A percentile compares a stretch with the other conserved stretches of the same genome.
Conservation (phyloP, 2,329 filamentous ascomycete genomes). For the Stachybotrys elegans region DNA sequence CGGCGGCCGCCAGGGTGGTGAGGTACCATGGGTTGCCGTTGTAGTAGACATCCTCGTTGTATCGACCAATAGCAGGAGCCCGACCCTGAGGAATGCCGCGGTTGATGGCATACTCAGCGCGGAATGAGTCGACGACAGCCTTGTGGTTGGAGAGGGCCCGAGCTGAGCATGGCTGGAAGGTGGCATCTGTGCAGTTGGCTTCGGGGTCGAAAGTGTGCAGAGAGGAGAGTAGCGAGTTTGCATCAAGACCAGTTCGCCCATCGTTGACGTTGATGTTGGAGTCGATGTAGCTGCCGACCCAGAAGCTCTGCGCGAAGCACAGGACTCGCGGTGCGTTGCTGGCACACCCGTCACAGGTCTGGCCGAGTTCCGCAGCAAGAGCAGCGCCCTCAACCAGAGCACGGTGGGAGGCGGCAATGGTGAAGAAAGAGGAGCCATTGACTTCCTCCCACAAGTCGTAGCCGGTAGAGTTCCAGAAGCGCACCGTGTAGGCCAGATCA, state of each 20-base stretch:
- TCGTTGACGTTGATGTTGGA: slow-evolving; percentile 61
- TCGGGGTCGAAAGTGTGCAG: slow-evolving; percentile 64
- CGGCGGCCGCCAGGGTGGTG: slow-evolving; percentile 66
- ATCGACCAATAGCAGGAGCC: slow-evolving; percentile 58
- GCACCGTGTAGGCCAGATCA: slow-evolving; percentile 65
- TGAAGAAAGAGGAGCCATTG: slow-evolving; percentile 72
- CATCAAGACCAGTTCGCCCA: slow-evolving; percentile 61
- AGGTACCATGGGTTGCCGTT: slow-evolving; percentile 76
- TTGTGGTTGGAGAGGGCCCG: slow-evolving; percentile 67
- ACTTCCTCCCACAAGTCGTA: slow-evolving; percentile 82
- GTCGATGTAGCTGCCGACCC: slow-evolving; percentile 56
- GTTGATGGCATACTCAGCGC: slow-evolving; percentile 62
- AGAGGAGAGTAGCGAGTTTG: slow-evolving; percentile 59
- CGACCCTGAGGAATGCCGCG: slow-evolving; percentile 50
- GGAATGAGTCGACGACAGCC: slow-evolving; percentile 66
- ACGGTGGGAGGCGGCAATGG: slow-evolving; percentile 57
- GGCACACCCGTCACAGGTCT: slow-evolving; percentile 53
- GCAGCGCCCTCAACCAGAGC: slow-evolving; percentile 59
- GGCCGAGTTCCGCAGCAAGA: slow-evolving; percentile 58
- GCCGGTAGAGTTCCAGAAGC: slow-evolving; percentile 59
- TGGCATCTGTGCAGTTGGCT: slow-evolving; percentile 57
- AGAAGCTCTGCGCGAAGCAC: slow-evolving; percentile 68
- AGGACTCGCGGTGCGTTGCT: slow-evolving; percentile 61
- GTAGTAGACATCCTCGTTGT: slow-evolving; percentile 66
- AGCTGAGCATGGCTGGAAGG: slow-evolving; percentile 69